Conservation (phyloP, 495 filamentous ascomycete species). For the Penicillium daleae region DNA sequence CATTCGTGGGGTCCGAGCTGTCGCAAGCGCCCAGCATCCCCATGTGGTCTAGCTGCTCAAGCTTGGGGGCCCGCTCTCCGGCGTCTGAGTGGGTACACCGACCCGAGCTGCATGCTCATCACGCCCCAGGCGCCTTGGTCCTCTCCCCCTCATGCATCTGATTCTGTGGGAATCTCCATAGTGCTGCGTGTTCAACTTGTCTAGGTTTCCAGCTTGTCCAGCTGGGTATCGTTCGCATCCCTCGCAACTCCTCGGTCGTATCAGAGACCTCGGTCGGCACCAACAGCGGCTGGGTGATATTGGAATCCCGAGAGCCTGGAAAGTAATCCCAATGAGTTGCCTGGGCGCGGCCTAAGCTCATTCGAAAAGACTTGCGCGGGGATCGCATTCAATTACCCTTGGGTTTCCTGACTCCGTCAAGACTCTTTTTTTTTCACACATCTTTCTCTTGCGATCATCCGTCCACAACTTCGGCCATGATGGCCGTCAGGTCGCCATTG, state of each 20-base stretch:
- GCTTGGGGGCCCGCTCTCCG: constrained; percentile 15
- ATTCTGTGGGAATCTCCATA: background rate
- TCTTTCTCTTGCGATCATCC: background rate
- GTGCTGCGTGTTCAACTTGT: background rate
- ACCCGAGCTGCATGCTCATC: constrained; percentile 30
- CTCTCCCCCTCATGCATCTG: background rate
- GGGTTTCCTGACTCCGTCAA: background rate
- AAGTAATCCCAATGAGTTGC: constrained; percentile 18
- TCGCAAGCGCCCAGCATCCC: constrained; percentile 25
- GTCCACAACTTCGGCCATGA: constrained; percentile 21
- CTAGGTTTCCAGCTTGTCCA: background rate
- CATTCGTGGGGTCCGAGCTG: constrained; percentile 9
- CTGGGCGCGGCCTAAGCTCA: constrained; percentile 22
- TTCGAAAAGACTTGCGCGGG: constrained; percentile 9
- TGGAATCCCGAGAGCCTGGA: constrained; percentile 5
- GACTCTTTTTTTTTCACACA: background rate
- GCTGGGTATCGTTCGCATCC: background rate
- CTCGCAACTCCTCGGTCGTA: constrained; percentile 2
- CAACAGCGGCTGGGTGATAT: constrained; percentile 4
- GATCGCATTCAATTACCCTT: constrained; percentile 5
- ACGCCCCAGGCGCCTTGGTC: constrained; percentile 34
- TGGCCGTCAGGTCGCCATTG: constrained; percentile 43
- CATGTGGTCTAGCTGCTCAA: constrained; percentile 20
- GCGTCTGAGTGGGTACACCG: constrained; percentile 28
- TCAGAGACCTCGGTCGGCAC: constrained; percentile 20